phyloP scores from a whole-genome alignment of 257 asterid species.

The Rehmannia glutinosa region DNA sequence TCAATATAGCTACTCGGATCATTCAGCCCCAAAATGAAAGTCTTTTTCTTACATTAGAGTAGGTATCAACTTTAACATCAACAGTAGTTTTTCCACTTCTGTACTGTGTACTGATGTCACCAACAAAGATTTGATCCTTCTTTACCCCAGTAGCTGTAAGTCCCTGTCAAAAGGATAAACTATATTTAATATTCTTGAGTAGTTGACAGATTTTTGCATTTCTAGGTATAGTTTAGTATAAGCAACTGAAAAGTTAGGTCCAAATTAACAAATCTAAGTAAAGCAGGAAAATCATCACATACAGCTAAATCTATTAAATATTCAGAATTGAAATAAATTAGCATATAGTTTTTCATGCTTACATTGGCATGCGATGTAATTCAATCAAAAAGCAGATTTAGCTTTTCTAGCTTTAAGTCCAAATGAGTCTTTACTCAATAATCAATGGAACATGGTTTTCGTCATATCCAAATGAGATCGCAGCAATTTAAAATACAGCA shows the following conservation, averaged over 20 bases:
- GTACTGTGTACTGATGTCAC: slow-evolving; percentile 70
- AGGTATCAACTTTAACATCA: slow-evolving; percentile 80
- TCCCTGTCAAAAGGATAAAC: slow-evolving; percentile 45
- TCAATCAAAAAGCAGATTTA: neutral
- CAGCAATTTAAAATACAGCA: neutral
- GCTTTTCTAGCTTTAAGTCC: neutral
- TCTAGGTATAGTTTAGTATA: neutral
- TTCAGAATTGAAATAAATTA: neutral
- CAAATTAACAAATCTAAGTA: neutral
- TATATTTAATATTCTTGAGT: neutral
- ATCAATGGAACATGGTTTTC: neutral
- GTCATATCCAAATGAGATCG: neutral
- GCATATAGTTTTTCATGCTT: neutral
- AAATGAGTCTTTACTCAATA: neutral
- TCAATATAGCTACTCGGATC: too few species aligned
- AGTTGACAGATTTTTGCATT: neutral
- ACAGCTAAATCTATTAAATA: neutral
- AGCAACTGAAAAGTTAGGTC: neutral
- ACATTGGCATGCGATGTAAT: neutral
- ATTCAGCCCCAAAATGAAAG: too few species aligned
- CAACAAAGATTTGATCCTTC: slow-evolving; percentile 66
- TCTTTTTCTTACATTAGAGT: slow-evolving; percentile 59
- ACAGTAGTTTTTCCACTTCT: slow-evolving; percentile 60
- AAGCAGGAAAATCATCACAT: neutral
- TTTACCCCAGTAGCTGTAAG: slow-evolving; percentile 73